These are phyloP conservation scores for Euphorbia corollata DNA, from an alignment of 441 rosid genomes.

Conservation along the genomic window DNA sequence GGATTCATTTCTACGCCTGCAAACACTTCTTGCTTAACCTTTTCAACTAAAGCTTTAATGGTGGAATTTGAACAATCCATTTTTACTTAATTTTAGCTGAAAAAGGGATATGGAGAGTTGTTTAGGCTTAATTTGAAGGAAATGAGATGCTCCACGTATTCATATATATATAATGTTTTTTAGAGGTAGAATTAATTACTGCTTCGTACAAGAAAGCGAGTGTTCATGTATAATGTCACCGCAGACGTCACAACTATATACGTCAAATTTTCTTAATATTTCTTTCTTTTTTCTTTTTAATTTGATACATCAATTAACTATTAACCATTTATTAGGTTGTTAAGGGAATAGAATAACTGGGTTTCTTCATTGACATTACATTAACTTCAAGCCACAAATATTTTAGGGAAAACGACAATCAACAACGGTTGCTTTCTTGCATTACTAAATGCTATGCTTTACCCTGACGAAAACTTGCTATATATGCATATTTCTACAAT, in stretches of 20 bases:
- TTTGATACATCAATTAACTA: too few relatives aligned
- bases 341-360: too few relatives aligned
- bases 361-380: too few relatives aligned
- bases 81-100: neutral
- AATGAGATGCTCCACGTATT: neutral
- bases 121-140: neutral
- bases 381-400: too few relatives aligned
- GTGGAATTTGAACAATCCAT: constrained; percentile 25
- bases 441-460: too few relatives aligned
- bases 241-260: neutral
- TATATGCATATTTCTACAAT: too few relatives aligned
- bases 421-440: too few relatives aligned
- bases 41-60: constrained; percentile 24
- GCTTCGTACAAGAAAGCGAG: too few relatives aligned
- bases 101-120: neutral
- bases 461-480: too few relatives aligned
- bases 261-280: neutral
- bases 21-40: constrained; percentile 32
- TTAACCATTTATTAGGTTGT: too few relatives aligned
- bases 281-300: too few relatives aligned
- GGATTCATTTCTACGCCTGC: constrained; percentile 8
- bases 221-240: neutral
- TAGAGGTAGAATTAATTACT: neutral
- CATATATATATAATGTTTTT: neutral
- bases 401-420: too few relatives aligned